Base-by-base conservation (phyloP, 2,329 filamentous ascomycete genomes). In the Cercospora sp. region DNA sequence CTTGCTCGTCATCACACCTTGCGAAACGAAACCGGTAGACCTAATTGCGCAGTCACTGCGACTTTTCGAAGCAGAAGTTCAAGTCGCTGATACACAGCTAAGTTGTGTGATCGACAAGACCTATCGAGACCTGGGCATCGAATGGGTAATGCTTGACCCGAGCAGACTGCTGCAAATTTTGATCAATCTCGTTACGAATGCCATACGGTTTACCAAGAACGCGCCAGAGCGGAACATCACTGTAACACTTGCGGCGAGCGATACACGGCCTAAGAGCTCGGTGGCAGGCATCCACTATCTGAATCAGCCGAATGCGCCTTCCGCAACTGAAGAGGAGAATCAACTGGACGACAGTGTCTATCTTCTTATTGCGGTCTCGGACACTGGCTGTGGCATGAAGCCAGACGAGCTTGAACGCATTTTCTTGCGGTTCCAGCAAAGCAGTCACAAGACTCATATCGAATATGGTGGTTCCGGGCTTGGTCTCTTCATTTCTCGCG, bases 391-490 rank as follows among this genome's bases (percentile, higher is more conserved):
- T 12, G 81, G 81, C 0, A 73, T 83, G 20, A 76, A 75, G 0
- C 68, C 76, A 2, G 75, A 79, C 1, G 79, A 82, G 57, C 78
- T 76, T 13, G 66, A 73, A 0, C 72, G 84, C 31, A 81, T 92
- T 0, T 92, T 92, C 75, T 84, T 90, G 69, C 85, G 89, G 23
- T 92, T 92, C 75, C 85, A 87, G 9, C 90, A 92, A 77, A 88
- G 88, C 0, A 89, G 85, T 12, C 86, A 88, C 4, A 86, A 85
- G 66, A 91, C 89, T 0, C 89, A 91, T 69, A 85, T 89, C 28
- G 85, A 89, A 67, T 91, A 92, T 71, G 90, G 90, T 16, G 90
- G 90, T 0, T 89, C 87, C 0, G 90, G 90, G 0, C 82, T 92
- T 0, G 90, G 90, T 0, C 81, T 92, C 0, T 91, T 90, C 75